Evolutionary conservation across 306 rosid genomes (phyloP), one percentile per base, ranked within the genome.

Genomic region (Astragalus membranaceus): DNA sequence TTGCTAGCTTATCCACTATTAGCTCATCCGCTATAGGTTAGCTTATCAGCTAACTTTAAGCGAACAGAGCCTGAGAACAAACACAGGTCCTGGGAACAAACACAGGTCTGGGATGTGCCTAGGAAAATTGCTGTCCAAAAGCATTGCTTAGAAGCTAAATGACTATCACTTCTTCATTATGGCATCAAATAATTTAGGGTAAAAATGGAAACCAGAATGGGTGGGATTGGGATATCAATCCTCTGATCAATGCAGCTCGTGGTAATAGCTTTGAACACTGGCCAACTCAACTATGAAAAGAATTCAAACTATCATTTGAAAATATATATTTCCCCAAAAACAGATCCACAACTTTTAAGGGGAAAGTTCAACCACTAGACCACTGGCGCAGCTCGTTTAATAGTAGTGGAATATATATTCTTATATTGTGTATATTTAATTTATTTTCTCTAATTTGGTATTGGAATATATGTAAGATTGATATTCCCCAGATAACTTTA

Each of bases 111-210:
- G 44, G 42, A 12, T 29, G 54, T 30, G 29, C 59, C 17, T 32
- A 50, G 10, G n/a, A 60, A 69, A 59, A 51, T 39, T 14, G 4
- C 9, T 6, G 9, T 51, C 30, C 39, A 15, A 16, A 23, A 69
- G 32, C 47, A 68, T 14, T 67, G 57, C 61, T 49, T 29, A 59
- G 37, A 54, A 41, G 75, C 63, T 49, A 76, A 47, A 67, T 36
- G 44, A 10, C 63, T 8, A 32, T 52, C 10, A 68, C 56, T 36
- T 56, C 52, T 46, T 66, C 52, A 17, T 66, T 37, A 75, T 46
- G 63, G 50, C 59, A 23, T 56, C 46, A 67, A 56, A 20, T 35
- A 47, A 39, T 55, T 55, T 47, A 17, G 66, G 47, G 49, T 26
- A 36, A 47, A 46, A 16, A 43, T 56, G 41, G 54, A 47, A 57